phyloP scores from a whole-genome alignment of 345 rosid genomes.

The Boechera stricta region DNA sequence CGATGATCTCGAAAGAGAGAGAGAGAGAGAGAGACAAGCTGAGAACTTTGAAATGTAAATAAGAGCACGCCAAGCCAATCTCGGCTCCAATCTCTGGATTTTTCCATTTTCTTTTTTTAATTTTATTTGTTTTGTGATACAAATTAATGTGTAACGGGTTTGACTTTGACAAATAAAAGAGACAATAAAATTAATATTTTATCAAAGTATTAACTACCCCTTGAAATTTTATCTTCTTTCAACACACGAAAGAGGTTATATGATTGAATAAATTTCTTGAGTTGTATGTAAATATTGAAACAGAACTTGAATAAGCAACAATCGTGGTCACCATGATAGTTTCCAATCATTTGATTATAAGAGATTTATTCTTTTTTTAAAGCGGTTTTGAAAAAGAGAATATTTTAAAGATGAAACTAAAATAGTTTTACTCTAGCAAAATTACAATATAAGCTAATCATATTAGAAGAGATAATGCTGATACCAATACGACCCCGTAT shows the following conservation, averaged over 20 bases:
- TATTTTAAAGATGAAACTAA: constrained; percentile 1
- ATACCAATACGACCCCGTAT: constrained; percentile 14
- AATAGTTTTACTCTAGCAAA: not conserved
- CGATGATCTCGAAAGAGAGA: constrained; percentile 41
- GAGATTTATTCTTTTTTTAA: not conserved
- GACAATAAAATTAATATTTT: not conserved
- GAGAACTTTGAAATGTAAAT: constrained; percentile 36
- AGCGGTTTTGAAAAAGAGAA: not conserved
- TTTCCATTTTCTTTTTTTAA: not conserved
- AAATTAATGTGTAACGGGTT: constrained; percentile 20
- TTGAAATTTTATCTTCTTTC: not conserved
- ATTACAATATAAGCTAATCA: constrained; percentile 1
- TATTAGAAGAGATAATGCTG: not conserved
- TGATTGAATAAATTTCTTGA: not conserved
- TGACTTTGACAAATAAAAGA: constrained; percentile 31
- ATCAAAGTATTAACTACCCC: constrained; percentile 17
- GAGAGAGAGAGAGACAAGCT: constrained; percentile 24
- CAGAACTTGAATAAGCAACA: not conserved
- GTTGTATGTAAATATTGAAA: not conserved
- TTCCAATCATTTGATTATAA: not conserved
- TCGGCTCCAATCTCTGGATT: constrained; percentile 39
- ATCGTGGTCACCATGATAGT: not conserved
- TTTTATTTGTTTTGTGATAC: constrained; percentile 1
- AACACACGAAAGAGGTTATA: not conserved
- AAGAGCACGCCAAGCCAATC: constrained; percentile 39